Base-by-base conservation (phyloP, 2,329 filamentous ascomycete genomes). In the Verruconis gallopava region DNA sequence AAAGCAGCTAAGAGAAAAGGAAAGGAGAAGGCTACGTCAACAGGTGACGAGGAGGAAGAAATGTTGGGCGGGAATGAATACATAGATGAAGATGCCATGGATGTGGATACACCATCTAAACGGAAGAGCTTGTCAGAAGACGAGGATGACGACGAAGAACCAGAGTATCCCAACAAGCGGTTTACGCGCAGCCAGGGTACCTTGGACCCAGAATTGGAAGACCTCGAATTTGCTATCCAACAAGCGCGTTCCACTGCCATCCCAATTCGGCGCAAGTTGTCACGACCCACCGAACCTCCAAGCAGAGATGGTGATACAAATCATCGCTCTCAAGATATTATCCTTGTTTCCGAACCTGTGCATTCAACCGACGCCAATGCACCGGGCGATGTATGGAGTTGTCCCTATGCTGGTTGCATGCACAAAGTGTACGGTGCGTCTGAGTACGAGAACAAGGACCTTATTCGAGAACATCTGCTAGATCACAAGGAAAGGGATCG, bases 401-500 rank as follows among this genome's bases (percentile, higher is more conserved):
- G 81, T 51, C 69, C 71, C 3, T 68, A 79, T 46, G 72, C 75
- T 9, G 76, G 71, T 18, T 85, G 81, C 51, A 62, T 62, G 28
- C 77, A 77, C 49, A 67, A 77, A 32, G 74, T 84, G 9, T 77
- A 77, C 46, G 69, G 68, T 2, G 75, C 74, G n/a, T 70, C 75
- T 35, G 66, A 71, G 33, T 59, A 68, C 3, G 64, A 68, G 0
- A 73, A 72, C 18, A 69, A 73, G 45, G 60, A 65, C 3, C 59
- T 73, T 6, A 79, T 85, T 36, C 65, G 64, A 14, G 63, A 71
- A 37, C 81, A 85, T 53, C 71, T 78, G 47, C 65, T 65, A 30
- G 63, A 72, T 40, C 80, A 85, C 51, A 71, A 75, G 32, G 63
- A 67, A 39, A 71, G 74, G 36, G 42, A 41, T 19, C 13, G 19